Percentiles rank a stretch among this genome's conserved stretches.
These are phyloP conservation scores for Phytopythium aichiense DNA, from an alignment of 352 stramenopile genomes.

Conservation along the genomic window DNA sequence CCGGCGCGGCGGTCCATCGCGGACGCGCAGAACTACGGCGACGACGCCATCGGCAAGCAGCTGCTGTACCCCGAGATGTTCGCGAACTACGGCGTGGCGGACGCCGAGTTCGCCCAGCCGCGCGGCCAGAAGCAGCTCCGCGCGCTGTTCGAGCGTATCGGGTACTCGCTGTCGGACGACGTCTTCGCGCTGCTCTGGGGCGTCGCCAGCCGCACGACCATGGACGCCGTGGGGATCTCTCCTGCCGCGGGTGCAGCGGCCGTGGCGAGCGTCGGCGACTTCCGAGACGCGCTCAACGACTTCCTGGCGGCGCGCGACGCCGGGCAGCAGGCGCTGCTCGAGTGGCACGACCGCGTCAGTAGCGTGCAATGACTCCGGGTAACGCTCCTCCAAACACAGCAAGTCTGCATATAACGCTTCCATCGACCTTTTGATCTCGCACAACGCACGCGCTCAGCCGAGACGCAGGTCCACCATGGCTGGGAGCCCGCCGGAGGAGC, in stretches of 20 bases:
- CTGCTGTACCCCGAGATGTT: constrained; percentile 87
- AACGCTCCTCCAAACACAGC: no score
- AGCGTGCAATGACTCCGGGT: constrained; percentile 10
- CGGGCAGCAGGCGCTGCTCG: constrained; percentile 35
- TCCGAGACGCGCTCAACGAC: constrained; percentile 71
- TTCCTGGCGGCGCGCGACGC: constrained; percentile 50
- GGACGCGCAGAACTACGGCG: constrained; percentile 89
- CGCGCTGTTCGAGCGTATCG: constrained; percentile 66
- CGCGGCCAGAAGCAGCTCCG: constrained; percentile 55
- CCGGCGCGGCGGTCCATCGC: constrained; percentile 76
- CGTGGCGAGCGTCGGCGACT: constrained; percentile 56
- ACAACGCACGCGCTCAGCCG: constrained; percentile 2
- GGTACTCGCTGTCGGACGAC: constrained; percentile 49
- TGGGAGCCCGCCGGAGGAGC: constrained; percentile 8
- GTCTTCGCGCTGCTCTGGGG: constrained; percentile 75
- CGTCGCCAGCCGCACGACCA: constrained; percentile 35
- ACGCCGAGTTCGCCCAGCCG: constrained; percentile 80
- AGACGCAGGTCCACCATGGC: constrained; percentile 22
- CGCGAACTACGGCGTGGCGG: constrained; percentile 67
- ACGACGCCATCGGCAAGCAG: constrained; percentile 74
- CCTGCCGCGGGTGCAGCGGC: constrained; percentile 17
- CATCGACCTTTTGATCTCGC: no score
- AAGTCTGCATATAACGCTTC: no score
- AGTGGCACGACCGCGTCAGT: constrained; percentile 45
- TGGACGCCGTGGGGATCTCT: constrained; percentile 42